phyloP scores from a whole-genome alignment of 108 stramenopile genomes.

The Skeletonema costatum region DNA sequence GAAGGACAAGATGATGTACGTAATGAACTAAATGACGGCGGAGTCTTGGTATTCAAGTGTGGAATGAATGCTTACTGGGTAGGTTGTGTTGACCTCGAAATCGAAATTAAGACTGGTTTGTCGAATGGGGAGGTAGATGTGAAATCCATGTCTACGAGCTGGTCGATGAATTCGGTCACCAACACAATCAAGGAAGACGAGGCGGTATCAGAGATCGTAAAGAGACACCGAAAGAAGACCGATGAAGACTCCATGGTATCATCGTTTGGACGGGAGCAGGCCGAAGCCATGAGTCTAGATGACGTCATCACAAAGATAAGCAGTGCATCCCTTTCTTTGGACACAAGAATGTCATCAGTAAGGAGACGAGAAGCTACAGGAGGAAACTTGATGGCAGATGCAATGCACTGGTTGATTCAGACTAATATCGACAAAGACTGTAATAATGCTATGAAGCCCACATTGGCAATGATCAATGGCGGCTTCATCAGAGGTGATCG shows the following conservation, averaged over 20 bases:
- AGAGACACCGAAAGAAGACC: slow-evolving; percentile 19
- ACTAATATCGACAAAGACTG: background rate
- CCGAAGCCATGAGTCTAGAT: slow-evolving; percentile 25
- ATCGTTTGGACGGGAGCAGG: slow-evolving; percentile 30
- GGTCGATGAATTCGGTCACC: slow-evolving; percentile 39
- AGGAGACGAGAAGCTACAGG: slow-evolving; percentile 42
- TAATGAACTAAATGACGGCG: slow-evolving; percentile 24
- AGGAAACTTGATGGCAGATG: slow-evolving; percentile 45
- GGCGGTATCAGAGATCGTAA: slow-evolving; percentile 22
- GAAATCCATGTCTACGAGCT: slow-evolving; percentile 38
- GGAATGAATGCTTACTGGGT: slow-evolving; percentile 53
- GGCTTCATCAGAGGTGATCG: slow-evolving; percentile 49
- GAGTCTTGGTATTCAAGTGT: slow-evolving; percentile 43
- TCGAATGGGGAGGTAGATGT: background rate
- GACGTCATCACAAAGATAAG: slow-evolving; percentile 31
- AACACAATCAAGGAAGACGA: slow-evolving; percentile 7
- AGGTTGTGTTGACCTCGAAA: slow-evolving; percentile 40
- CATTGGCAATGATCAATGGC: slow-evolving; percentile 51
- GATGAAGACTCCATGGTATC: slow-evolving; percentile 20
- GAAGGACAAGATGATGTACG: slow-evolving; percentile 3
- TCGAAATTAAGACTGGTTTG: background rate
- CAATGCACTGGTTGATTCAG: slow-evolving; percentile 39
- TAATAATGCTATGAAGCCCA: background rate
- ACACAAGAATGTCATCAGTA: slow-evolving; percentile 49
- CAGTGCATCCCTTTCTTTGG: slow-evolving; percentile 10